Evolutionary conservation across 169 alveolate genomes (phyloP), one percentile per base, ranked within the genome.

Genomic region (Theileria equi): DNA sequence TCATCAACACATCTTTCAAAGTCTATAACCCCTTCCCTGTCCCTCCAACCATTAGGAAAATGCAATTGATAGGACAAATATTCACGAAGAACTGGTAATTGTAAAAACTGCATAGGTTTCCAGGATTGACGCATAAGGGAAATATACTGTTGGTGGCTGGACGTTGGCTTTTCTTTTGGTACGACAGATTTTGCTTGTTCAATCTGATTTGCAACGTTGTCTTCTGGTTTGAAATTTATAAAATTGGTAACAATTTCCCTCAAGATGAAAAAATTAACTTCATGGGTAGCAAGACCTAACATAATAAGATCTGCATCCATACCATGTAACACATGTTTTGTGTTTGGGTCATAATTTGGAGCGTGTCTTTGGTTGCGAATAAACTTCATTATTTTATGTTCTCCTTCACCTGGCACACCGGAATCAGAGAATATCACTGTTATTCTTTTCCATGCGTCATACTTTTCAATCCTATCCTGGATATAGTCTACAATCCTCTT

Each of bases 391-490:
- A 98, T 96, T 88, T 98, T 98, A 81, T 98, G 99, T 70, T 98
- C 99, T 23, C 99, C 99, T 80, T 97, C 99, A 29, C 99, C 99
- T 6, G 99, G 99, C 0, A 94, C 96, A 60, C 91, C 93, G 0
- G 98, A 90, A 50, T 97, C 99, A n/a, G 98, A 94, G 43, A 96
- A 92, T 25, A 95, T 90, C 16, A 98, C 96, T 31, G 91, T 90
- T 43, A 95, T 52, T 43, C 93, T 82, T 44, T 89, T 54, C 98
- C 98, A 97, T 35, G 89, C 66, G 25, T 91, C 93, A 66, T 94
- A 94, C 43, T 84, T 82, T 26, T 93, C 88, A 38, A 94, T 71
- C 78, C 96, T 90, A 36, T 95, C 93, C 83, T 91, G 88, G 65
- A 96, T 88, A 63, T 81, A 95, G 71, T 81, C 90, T 72, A 86